Base-by-base conservation (phyloP, 371 early-diverging fungal species). In the Mucor irregularis region DNA sequence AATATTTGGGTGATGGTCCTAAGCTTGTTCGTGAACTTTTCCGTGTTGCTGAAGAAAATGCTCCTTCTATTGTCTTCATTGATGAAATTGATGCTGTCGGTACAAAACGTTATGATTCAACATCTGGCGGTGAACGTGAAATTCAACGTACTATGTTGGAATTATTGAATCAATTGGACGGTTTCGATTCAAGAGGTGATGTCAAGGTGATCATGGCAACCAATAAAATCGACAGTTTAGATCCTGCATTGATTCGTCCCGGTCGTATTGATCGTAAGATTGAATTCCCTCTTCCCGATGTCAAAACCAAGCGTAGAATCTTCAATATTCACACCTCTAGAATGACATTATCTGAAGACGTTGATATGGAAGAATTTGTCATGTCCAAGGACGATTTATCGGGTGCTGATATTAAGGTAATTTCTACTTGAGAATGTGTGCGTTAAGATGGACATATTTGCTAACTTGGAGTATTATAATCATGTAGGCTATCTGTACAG, bases 201-300 rank as follows among this genome's bases (percentile, higher is more conserved):
- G 98, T 99, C 58, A 99, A 99, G 78, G 97, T 99, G 3, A 98
- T 99, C 56, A 99, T 99, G 99, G 99, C 99, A 6, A 99, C 99
- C 14, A 99, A 99, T 80, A 91, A 95, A 69, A 99, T 99, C 61
- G 99, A 99, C 51, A 88, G 92, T 16, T 82, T 99, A 45, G 99
- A 99, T 75, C 99, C 99, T 11, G 99, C 99, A 1, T 83, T 99
- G 69, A 99, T 99, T 69, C 94, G 99, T 61, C 99, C 99, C 13
- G 99, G 88, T 30, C 93, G 99, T 83, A 99, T 99, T 67, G 99
- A 99, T 73, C 92, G 99, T 62, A 99, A 99, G 83, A 99, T 99
- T 57, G 99, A 99, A 74, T 99, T 99, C 90, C 98, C 99, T 14
- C 69, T 99, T 68, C 99, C 99, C 8, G 99, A 99, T 70, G 90